These are phyloP conservation scores for Fraxinus sp. DNA, from an alignment of 305 asterid genomes.

Conservation along the genomic window DNA sequence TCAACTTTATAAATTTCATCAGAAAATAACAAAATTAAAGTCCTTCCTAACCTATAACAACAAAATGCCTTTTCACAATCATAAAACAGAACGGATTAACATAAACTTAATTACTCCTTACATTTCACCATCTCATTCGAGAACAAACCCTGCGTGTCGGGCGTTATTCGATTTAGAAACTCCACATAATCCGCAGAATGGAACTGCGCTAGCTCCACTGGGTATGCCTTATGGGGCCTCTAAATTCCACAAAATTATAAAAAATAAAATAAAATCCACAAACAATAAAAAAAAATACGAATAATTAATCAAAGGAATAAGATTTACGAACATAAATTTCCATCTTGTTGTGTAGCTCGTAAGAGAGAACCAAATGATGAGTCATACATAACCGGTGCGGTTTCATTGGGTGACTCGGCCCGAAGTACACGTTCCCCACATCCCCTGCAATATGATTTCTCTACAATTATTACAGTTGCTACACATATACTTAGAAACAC, in stretches of 20 bases:
- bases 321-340: conserved; percentile 77
- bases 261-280: not conserved
- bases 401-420: conserved; percentile 97
- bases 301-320: not conserved
- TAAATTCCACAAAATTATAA: conserved; percentile 29
- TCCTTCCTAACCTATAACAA: not conserved
- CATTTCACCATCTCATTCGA: conserved; percentile 65
- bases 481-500: not conserved
- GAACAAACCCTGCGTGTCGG: conserved; percentile 60
- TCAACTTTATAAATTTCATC: not conserved
- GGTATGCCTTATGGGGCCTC: conserved; percentile 99
- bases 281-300: not conserved
- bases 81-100: not conserved
- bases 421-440: conserved; percentile 92
- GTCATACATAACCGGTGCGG: conserved; percentile 99
- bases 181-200: conserved; percentile 96
- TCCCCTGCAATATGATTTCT: conserved; percentile 64
- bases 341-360: conserved; percentile 92
- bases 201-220: conserved; percentile 96
- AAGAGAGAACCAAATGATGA: conserved; percentile 90
- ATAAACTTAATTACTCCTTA: conserved; percentile 28
- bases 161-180: conserved; percentile 83
- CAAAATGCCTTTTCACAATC: not conserved
- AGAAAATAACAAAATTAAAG: not conserved
- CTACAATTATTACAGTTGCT: conserved; percentile 23